Conservation (phyloP, 2,329 filamentous ascomycete genomes). For the Colletotrichum sp. region DNA sequence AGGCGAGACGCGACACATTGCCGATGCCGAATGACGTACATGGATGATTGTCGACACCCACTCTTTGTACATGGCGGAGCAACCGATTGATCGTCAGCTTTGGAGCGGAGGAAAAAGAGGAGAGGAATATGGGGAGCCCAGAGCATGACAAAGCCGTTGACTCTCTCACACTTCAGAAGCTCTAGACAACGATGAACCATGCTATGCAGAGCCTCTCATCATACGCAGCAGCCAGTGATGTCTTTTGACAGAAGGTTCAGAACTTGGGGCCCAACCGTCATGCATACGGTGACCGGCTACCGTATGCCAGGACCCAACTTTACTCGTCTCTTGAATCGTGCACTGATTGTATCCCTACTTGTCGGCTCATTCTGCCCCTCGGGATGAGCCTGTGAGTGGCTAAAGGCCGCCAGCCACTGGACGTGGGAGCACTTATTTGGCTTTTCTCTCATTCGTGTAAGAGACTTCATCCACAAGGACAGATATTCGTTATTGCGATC, state of each 20-base stretch:
- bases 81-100: constrained; percentile 9
- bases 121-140: background rate
- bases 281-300: constrained; percentile 9
- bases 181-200: constrained; percentile 20
- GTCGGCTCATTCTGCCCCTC: background rate
- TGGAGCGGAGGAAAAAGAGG: constrained; percentile 9
- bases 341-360: constrained; percentile 13
- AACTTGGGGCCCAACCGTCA: background rate
- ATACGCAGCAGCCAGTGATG: background rate
- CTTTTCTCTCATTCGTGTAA: background rate
- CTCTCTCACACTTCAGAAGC: background rate
- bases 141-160: constrained; percentile 9
- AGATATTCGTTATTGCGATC: background rate
- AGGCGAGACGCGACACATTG: constrained; percentile 17
- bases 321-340: constrained; percentile 18
- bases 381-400: background rate
- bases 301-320: constrained; percentile 2
- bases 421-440: constrained; percentile 6
- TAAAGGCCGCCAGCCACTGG: background rate
- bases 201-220: background rate
- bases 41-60: constrained; percentile 7
- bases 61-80: constrained; percentile 13
- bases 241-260: background rate
- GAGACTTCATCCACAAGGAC: background rate
- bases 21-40: constrained; percentile 21